Evolutionary conservation across 176 grass and related monocot genomes (phyloP).

Genomic region (Aegilops speltoides): DNA sequence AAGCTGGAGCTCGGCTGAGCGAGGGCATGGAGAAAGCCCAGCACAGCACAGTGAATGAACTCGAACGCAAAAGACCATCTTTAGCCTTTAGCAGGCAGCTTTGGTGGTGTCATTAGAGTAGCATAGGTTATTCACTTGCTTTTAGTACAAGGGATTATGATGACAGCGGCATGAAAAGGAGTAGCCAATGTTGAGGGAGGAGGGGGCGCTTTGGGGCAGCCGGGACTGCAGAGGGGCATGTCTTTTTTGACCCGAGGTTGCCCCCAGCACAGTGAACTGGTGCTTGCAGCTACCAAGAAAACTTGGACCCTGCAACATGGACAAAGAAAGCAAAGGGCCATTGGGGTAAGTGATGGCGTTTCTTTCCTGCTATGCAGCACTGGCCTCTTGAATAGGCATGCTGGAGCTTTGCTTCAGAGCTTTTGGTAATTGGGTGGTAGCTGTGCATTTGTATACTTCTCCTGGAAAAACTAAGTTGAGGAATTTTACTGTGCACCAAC

Average conservation of each 20-base stretch:
- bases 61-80: constrained; percentile 62
- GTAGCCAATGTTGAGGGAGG: constrained; percentile 21
- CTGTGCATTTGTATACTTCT: constrained; percentile 20
- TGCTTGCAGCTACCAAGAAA: constrained; percentile 52
- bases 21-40: constrained; percentile 45
- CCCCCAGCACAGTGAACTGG: constrained; percentile 39
- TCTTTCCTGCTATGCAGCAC: constrained; percentile 32
- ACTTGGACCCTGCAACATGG: constrained; percentile 37
- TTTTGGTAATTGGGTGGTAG: constrained; percentile 26
- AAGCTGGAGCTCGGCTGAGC: constrained; percentile 49
- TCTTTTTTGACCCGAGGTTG: constrained; percentile 47
- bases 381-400: constrained; percentile 16
- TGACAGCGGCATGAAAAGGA: constrained; percentile 36
- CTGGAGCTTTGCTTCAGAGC: constrained; percentile 25
- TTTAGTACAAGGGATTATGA: constrained; percentile 78
- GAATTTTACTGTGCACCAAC: not conserved
- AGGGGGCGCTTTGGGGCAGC: constrained; percentile 15
- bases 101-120: constrained; percentile 42
- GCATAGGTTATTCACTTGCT: constrained; percentile 57
- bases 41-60: constrained; percentile 36
- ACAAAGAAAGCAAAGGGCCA: constrained; percentile 30
- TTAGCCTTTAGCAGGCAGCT: constrained; percentile 49
- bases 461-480: not conserved
- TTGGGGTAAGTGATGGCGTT: constrained; percentile 30
- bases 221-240: constrained; percentile 35